Conservation (phyloP, 106 monocot species). For the Vanilla planifolia region DNA sequence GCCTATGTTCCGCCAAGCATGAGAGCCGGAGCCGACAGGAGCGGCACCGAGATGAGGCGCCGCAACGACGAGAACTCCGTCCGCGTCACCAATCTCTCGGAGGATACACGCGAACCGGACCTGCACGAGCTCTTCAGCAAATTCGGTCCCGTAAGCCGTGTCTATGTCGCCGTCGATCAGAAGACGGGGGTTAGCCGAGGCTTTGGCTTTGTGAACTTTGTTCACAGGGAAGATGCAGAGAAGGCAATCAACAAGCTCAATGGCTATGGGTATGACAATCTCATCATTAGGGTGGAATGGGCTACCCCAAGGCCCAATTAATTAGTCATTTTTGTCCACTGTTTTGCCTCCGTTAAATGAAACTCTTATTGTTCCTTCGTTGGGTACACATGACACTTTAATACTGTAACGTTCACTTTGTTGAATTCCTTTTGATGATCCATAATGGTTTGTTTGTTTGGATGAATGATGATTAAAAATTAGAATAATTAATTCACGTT, state of each 20-base stretch:
- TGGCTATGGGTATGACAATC: conserved; percentile 94
- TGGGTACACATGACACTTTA: too few relatives aligned
- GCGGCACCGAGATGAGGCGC: conserved; percentile 51
- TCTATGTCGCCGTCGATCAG: conserved; percentile 85
- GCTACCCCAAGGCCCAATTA: conserved; percentile 71
- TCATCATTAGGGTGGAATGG: conserved; percentile 91
- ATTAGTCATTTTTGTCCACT: too few relatives aligned
- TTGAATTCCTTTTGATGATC: too few relatives aligned
- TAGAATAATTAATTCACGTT: too few relatives aligned
- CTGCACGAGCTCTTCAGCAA: conserved; percentile 83
- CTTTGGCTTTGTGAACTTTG: conserved; percentile 90
- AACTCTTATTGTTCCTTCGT: too few relatives aligned
- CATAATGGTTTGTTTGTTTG: too few relatives aligned
- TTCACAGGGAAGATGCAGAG: conserved; percentile 80
- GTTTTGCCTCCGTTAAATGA: too few relatives aligned
- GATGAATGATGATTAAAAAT: too few relatives aligned
- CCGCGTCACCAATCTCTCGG: conserved; percentile 81
- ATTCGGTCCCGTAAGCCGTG: conserved; percentile 77
- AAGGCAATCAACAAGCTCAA: conserved; percentile 88
- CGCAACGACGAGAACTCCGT: conserved; percentile 95
- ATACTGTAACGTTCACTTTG: too few relatives aligned
- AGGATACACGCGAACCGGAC: conserved; percentile 87
- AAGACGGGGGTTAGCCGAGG: conserved; percentile 82
- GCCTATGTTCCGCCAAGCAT: conserved; percentile 61
- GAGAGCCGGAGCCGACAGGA: conserved; percentile 43